phyloP scores from a whole-genome alignment of 2,329 filamentous ascomycete genomes.

The Huntiella moniliformis region DNA sequence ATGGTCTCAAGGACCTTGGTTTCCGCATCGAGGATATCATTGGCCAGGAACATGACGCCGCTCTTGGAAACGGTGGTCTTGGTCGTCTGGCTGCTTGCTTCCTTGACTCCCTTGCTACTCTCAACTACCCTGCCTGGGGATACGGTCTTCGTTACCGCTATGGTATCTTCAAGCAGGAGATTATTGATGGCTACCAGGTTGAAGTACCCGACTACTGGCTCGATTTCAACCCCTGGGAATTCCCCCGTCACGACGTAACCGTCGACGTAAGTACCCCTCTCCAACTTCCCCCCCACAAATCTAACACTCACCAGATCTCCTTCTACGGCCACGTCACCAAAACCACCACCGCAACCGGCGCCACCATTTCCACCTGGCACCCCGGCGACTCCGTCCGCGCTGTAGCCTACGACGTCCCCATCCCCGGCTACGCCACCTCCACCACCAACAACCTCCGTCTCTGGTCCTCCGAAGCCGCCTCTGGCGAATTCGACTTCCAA shows the following conservation, averaged over 20 bases:
- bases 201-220: constrained; percentile 98
- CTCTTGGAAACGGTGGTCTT: constrained; percentile 86
- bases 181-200: constrained; percentile 92
- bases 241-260: constrained; percentile 82
- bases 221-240: constrained; percentile 99
- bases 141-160: constrained; percentile 93
- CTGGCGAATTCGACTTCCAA: constrained; percentile 96
- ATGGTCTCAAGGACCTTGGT: constrained; percentile 70
- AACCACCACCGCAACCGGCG: constrained; percentile 56
- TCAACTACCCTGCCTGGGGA: constrained; percentile 94
- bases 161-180: constrained; percentile 98
- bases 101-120: constrained; percentile 81
- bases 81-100: constrained; percentile 92
- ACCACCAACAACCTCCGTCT: constrained; percentile 93
- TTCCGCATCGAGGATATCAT: constrained; percentile 97
- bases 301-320: constrained; percentile 41
- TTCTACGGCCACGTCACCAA: constrained; percentile 81
- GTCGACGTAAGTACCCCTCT: constrained; percentile 45
- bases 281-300: neutral
- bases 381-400: constrained; percentile 84
- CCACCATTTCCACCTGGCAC: constrained; percentile 61
- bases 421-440: constrained; percentile 74
- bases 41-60: constrained; percentile 85
- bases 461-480: constrained; percentile 94
- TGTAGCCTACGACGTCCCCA: constrained; percentile 79